Evolutionary conservation across 768 basidiomycete species (phyloP), one percentile per base, ranked within the genome.

Genomic region (Jaapia argillacea): DNA sequence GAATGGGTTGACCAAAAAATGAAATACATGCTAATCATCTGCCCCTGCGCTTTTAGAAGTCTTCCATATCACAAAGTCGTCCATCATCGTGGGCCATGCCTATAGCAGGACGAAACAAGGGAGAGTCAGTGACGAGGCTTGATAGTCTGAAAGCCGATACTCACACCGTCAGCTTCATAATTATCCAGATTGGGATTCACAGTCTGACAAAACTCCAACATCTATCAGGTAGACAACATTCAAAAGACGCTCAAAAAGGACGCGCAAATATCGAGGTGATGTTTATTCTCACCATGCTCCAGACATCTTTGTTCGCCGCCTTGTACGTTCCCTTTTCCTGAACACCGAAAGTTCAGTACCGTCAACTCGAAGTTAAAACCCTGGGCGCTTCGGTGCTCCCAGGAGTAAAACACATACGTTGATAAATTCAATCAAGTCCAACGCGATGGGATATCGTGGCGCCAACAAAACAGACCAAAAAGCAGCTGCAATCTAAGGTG

Each of bases 301-400:
- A 92, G 6, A 89, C 62, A 61, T 92, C 88, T 54, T 85, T 85
- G 59, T 87, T 90, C 12, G 79, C 76, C 0, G 80, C 83, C 54
- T 81, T 88, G 62, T 85, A 87, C 3, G 65, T 70, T 5, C 71
- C 74, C 47, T 60, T 67, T 41, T 75, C 63, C 63, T 69, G 44
- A 42, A 44, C 40, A 44, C 27, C 36, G 31, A 21, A 24, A 18
- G 18, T 10, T 27, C 38, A 39, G 18, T 13, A 38, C 27, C 23
- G n/a, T 13, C 18, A 24, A 24, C 7, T 24, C 28, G 23, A 4
- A 26, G 24, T 33, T 43, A 35, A 31, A 37, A 23, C 13, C 27
- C 18, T 20, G n/a, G n/a, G n/a, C n/a, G n/a, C n/a, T n/a, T n/a
- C n/a, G n/a, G n/a, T n/a, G n/a, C n/a, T n/a, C n/a, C n/a, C n/a